Conservation (phyloP, 192 early-diverging fungal genomes). For the Coemansia aciculifera region DNA sequence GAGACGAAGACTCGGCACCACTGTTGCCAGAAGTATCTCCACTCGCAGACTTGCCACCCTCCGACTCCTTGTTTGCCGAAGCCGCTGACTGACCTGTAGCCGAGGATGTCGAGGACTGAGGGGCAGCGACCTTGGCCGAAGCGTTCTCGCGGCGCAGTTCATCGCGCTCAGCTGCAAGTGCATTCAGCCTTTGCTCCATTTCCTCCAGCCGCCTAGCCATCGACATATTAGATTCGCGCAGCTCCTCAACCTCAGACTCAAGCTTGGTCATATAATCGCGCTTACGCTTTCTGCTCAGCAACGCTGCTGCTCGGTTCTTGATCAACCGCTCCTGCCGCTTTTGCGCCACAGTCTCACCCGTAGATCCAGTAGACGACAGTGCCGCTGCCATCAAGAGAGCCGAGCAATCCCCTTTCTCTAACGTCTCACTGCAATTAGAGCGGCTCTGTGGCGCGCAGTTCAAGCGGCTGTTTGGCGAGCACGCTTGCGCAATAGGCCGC, state of each 20-base stretch:
- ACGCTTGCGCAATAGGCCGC: conserved; percentile 28
- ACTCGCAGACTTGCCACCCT: background rate
- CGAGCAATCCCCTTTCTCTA: background rate
- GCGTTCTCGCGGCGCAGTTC: conserved; percentile 41
- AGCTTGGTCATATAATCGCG: conserved; percentile 80
- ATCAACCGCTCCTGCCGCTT: conserved; percentile 88
- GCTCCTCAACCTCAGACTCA: conserved; percentile 67
- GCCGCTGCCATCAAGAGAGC: background rate
- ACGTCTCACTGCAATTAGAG: background rate
- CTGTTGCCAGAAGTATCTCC: background rate
- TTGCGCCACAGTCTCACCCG: conserved; percentile 42
- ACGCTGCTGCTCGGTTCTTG: conserved; percentile 89
- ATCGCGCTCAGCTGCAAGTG: conserved; percentile 54
- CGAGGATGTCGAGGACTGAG: conserved; percentile 19
- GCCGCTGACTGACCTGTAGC: conserved; percentile 17
- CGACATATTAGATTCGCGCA: conserved; percentile 59
- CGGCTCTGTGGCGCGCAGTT: background rate
- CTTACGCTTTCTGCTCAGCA: conserved; percentile 86
- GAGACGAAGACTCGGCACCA: background rate
- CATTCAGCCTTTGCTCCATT: conserved; percentile 56
- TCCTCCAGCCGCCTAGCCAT: conserved; percentile 60
- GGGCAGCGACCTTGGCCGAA: conserved; percentile 8
- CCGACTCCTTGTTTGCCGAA: background rate
- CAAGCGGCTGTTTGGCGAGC: conserved; percentile 13
- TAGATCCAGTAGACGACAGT: background rate